phyloP scores from a whole-genome alignment of 2,329 filamentous ascomycete genomes.

The Verticillium albo-atrum region DNA sequence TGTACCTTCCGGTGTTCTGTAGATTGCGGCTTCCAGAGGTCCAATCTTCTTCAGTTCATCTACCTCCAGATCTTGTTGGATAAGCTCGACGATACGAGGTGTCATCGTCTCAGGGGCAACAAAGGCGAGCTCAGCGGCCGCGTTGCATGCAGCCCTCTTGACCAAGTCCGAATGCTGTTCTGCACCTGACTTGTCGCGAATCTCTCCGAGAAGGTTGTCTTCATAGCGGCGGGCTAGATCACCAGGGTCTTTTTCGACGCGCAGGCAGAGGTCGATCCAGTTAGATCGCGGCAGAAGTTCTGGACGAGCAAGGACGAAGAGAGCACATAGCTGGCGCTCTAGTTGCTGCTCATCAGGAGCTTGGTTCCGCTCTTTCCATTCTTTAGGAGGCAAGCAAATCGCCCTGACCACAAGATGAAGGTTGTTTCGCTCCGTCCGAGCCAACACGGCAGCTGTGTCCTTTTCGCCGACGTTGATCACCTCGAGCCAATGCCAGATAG shows the following conservation, averaged over 20 bases:
- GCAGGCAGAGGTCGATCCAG: conserved; percentile 88
- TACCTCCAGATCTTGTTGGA: conserved; percentile 69
- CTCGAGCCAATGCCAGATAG: conserved; percentile 76
- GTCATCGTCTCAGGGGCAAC: conserved; percentile 83
- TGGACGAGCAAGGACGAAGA: conserved; percentile 73
- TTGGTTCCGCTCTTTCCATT: conserved; percentile 36
- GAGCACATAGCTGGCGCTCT: conserved; percentile 66
- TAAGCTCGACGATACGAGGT: conserved; percentile 67
- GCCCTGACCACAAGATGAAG: conserved; percentile 58
- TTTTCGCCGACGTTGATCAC: conserved; percentile 67
- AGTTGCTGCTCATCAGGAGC: conserved; percentile 44
- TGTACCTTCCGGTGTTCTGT: conserved; percentile 82
- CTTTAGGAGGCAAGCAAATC: conserved; percentile 57
- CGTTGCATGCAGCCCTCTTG: conserved; percentile 71
- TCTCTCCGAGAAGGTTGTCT: conserved; percentile 62
- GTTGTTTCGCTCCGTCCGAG: conserved; percentile 60
- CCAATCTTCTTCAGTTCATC: conserved; percentile 68
- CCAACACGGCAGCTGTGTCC: conserved; percentile 64
- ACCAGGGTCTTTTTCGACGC: conserved; percentile 78
- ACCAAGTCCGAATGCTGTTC: conserved; percentile 42
- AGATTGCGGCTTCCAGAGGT: conserved; percentile 87
- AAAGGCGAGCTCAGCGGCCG: conserved; percentile 88
- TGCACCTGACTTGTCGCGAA: conserved; percentile 46
- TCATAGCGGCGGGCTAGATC: conserved; percentile 63
- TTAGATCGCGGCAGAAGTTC: conserved; percentile 72